phyloP scores from a whole-genome alignment of 257 asterid genomes.

The Salvia hispanica region DNA sequence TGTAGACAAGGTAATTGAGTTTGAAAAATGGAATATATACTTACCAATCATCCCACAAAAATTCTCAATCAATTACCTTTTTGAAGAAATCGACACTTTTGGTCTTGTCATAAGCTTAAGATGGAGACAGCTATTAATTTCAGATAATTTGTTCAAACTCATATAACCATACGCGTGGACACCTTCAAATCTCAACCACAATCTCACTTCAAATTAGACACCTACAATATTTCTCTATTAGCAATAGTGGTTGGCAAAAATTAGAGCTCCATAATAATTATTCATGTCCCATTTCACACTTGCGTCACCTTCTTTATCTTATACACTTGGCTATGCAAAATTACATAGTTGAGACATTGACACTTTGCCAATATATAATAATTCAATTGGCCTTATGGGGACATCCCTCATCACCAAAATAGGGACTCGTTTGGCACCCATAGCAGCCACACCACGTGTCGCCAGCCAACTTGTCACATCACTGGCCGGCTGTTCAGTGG shows the following conservation, averaged over 20 bases:
- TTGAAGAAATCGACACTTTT: slow-evolving; percentile 57
- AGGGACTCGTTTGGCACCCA: slow-evolving; percentile 17
- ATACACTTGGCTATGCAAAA: background rate
- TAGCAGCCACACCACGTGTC: slow-evolving; percentile 40
- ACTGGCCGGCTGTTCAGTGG: too few relatives aligned
- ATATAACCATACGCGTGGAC: slow-evolving; percentile 38
- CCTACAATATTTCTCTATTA: background rate
- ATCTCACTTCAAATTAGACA: background rate
- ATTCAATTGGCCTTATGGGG: slow-evolving; percentile 32
- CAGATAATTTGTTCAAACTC: slow-evolving; percentile 16
- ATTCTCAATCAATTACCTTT: slow-evolving; percentile 50
- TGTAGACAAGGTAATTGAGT: background rate
- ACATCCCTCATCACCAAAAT: slow-evolving; percentile 32
- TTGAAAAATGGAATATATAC: slow-evolving; percentile 10
- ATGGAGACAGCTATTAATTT: slow-evolving; percentile 36
- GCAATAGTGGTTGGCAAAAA: slow-evolving; percentile 11
- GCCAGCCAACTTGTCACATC: slow-evolving; percentile 19
- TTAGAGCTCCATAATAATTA: background rate
- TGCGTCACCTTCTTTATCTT: background rate
- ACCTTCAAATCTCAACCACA: background rate
- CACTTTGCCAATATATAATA: slow-evolving; percentile 37
- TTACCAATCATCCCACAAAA: background rate
- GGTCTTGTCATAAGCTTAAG: slow-evolving; percentile 42
- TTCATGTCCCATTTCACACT: background rate
- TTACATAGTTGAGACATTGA: slow-evolving; percentile 32